Conservation (phyloP, 2,329 filamentous ascomycete species). For the Microdochium paspali region DNA sequence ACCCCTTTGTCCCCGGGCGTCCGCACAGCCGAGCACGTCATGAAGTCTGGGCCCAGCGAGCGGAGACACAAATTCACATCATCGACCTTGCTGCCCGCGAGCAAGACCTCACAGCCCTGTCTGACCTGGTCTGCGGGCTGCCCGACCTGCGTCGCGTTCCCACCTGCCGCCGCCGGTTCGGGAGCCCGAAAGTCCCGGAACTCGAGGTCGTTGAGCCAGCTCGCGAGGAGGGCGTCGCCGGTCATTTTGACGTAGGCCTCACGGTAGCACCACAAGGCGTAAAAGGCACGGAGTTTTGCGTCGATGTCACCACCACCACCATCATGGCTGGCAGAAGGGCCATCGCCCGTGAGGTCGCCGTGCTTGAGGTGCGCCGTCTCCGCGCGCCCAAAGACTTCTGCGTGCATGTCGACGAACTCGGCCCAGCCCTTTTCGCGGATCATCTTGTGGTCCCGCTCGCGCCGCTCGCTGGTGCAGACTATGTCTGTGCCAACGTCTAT, state of each 20-base stretch:
- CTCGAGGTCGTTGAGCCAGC: constrained; percentile 62
- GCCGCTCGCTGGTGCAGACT: constrained; percentile 65
- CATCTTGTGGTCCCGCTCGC: constrained; percentile 48
- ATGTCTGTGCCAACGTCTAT: constrained; percentile 62
- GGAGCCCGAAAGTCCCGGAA: constrained; percentile 56
- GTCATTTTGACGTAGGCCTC: constrained; percentile 80
- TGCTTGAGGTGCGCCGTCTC: constrained; percentile 55
- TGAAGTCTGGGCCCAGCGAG: constrained; percentile 38
- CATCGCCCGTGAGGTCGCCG: constrained; percentile 18
- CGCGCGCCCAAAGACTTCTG: constrained; percentile 55
- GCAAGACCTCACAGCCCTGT: constrained; percentile 25
- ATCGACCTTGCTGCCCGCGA: constrained; percentile 26
- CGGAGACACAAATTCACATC: constrained; percentile 32
- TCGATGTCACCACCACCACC: constrained; percentile 32
- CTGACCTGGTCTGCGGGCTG: constrained; percentile 24
- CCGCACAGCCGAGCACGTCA: constrained; percentile 42
- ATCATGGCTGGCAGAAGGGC: constrained; percentile 9
- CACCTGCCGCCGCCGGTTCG: constrained; percentile 11
- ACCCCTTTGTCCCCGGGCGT: constrained; percentile 25
- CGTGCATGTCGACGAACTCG: constrained; percentile 61
- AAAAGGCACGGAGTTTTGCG: constrained; percentile 59
- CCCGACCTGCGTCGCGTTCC: constrained; percentile 18
- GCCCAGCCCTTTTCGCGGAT: constrained; percentile 49
- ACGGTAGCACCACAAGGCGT: constrained; percentile 69
- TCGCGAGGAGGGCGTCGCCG: constrained; percentile 65